Evolutionary conservation across 2,329 filamentous ascomycete species (phyloP), one percentile per base, ranked within the genome.

Genomic region (Aspergillus intermedius): DNA sequence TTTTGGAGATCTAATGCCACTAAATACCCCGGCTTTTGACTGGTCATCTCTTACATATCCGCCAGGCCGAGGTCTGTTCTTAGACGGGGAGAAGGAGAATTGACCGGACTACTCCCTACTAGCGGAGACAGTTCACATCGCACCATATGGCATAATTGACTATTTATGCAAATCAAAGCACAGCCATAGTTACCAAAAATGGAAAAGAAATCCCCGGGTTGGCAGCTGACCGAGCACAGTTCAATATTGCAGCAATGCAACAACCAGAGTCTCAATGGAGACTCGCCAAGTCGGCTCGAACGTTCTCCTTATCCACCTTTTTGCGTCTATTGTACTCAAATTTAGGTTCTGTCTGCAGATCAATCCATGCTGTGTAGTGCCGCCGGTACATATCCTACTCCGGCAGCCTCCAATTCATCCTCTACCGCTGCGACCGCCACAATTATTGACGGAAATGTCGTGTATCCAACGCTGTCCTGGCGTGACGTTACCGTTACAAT

Each of bases 281-380:
- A 13, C 23, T 43, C 23, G 19, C 41, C 19, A 43, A 43, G 41
- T 10, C 7, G 41, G 41, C 41, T 43, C 41, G 41, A 43, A 43
- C n/a, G 41, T 43, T 43, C 41, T 25, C 41, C 41, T 13, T 43
- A 10, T 8, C 23, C n/a, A 43, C 12, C 41, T 9, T n/a, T 15
- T n/a, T 28, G 12, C 23, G 10, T 12, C 7, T 8, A 22, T 13
- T 25, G 41, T 17, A 25, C 23, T 43, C n/a, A 43, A 30, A 25
- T 30, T 43, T 28, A 28, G 22, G 41, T 43, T 28, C 23, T 40
- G 37, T 28, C 22, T 43, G 41, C 22, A 43, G 41, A 43, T 43
- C 41, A 5, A 21, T 25, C 37, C 15, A 40, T 19, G 37, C 17
- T 19, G 21, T 28, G n/a, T 39, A 39, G 35, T 39, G 35, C 35